phyloP scores from a whole-genome alignment of 768 basidiomycete genomes.

The Mycena metata region DNA sequence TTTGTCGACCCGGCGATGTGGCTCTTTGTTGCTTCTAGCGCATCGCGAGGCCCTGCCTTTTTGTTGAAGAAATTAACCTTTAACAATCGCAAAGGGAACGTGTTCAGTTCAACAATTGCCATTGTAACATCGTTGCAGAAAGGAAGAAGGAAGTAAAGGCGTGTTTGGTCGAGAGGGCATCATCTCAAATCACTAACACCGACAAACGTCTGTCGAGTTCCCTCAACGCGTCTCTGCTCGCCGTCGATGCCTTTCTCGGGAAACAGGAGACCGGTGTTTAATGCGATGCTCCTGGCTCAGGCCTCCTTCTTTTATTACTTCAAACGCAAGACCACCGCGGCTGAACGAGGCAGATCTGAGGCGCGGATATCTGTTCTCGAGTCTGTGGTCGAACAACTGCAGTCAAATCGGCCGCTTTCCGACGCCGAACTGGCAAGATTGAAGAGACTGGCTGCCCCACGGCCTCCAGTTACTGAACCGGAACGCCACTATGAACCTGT shows the following conservation, averaged over 20 bases:
- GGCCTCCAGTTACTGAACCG: constrained; percentile 25
- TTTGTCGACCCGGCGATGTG: too few relatives aligned
- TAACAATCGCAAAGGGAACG: too few relatives aligned
- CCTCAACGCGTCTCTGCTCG: not conserved
- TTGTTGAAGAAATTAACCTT: too few relatives aligned
- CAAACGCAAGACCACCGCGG: constrained; percentile 61
- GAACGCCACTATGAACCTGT: constrained; percentile 33
- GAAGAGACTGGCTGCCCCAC: constrained; percentile 60
- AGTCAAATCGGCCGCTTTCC: constrained; percentile 59
- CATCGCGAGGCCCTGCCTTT: too few relatives aligned
- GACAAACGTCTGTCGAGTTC: not conserved
- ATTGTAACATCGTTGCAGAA: too few relatives aligned
- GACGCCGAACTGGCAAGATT: constrained; percentile 67
- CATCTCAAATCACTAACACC: too few relatives aligned
- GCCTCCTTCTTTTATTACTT: constrained; percentile 40
- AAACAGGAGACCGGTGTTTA: constrained; percentile 30
- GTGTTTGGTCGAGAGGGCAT: too few relatives aligned
- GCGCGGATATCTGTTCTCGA: constrained; percentile 76
- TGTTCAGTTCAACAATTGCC: too few relatives aligned
- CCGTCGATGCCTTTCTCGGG: constrained; percentile 37
- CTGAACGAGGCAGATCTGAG: constrained; percentile 65
- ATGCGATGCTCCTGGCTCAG: constrained; percentile 37
- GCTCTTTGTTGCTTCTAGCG: too few relatives aligned
- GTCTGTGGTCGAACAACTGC: constrained; percentile 67
- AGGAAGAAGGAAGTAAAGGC: too few relatives aligned